Conservation (phyloP, 164 flowering plant species). For the Warburgia ugandensis region DNA sequence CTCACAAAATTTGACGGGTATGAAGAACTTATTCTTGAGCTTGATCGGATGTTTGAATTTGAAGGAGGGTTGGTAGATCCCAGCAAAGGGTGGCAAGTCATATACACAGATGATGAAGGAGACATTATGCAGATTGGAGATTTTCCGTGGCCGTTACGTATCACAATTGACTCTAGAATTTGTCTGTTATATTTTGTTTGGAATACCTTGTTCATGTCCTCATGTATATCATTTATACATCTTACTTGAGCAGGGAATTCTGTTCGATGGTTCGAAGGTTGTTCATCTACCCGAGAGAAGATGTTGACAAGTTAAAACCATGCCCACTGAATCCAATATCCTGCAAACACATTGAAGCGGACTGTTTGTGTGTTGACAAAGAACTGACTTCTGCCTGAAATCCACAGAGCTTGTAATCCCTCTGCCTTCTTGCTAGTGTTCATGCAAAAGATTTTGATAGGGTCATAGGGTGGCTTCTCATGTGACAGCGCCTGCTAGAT, state of each 20-base stretch:
- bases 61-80: slow-evolving; percentile 34
- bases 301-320: slow-evolving; percentile 18
- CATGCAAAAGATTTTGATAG: too few relatives aligned
- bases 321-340: not conserved
- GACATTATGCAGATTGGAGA: slow-evolving; percentile 44
- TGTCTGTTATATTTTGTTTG: too few relatives aligned
- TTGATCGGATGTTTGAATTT: slow-evolving; percentile 50
- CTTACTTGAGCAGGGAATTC: slow-evolving; percentile 31
- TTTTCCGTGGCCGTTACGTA: slow-evolving; percentile 40
- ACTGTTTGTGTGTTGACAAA: not conserved
- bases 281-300: slow-evolving; percentile 36
- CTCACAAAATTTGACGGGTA: slow-evolving; percentile 39
- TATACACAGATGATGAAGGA: slow-evolving; percentile 40
- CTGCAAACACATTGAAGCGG: not conserved
- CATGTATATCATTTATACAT: not conserved
- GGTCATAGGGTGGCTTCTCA: too few relatives aligned
- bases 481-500: too few relatives aligned
- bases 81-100: slow-evolving; percentile 40
- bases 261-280: slow-evolving; percentile 25
- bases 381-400: not conserved
- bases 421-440: too few relatives aligned
- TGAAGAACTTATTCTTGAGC: slow-evolving; percentile 34
- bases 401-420: too few relatives aligned
- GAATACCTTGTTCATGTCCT: too few relatives aligned
- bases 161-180: not conserved